Conservation (phyloP, 2,329 filamentous ascomycete species). For the Cadophora luteo-olivacea region DNA sequence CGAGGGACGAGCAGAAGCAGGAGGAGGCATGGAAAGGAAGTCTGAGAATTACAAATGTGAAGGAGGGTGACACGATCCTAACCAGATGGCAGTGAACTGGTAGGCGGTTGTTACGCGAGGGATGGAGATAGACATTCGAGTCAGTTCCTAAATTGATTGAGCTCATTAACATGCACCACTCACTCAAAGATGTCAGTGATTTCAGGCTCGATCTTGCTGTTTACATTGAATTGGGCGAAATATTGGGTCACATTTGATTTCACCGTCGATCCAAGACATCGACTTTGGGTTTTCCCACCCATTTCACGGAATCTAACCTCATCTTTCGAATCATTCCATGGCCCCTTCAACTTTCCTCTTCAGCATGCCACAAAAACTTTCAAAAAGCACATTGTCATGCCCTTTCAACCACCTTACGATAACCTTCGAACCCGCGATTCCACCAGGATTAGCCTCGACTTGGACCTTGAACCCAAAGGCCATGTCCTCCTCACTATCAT, state of each 20-base stretch:
- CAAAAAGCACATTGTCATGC: conserved; percentile 74
- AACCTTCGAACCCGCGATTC: conserved; percentile 53
- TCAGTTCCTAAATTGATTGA: background rate
- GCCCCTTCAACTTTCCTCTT: conserved; percentile 56
- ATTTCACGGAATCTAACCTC: too few relatives aligned
- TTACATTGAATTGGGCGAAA: too few relatives aligned
- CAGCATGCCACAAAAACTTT: conserved; percentile 86
- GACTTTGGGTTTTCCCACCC: too few relatives aligned
- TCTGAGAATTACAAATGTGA: background rate
- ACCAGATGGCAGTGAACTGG: background rate
- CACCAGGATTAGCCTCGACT: conserved; percentile 49
- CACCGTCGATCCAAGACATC: too few relatives aligned
- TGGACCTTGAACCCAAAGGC: conserved; percentile 64
- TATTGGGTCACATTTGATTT: too few relatives aligned
- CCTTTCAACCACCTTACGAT: conserved; percentile 78
- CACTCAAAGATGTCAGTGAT: conserved; percentile 34
- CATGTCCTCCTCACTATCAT: conserved; percentile 48
- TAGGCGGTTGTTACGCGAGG: background rate
- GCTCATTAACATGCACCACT: conserved; percentile 13
- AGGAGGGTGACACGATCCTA: background rate
- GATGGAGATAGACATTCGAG: background rate
- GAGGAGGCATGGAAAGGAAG: background rate
- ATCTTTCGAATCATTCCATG: background rate
- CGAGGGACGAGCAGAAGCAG: background rate
- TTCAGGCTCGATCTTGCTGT: too few relatives aligned